These are phyloP conservation scores for Backusella circina DNA, from an alignment of 192 early-diverging fungal species.

Conservation along the genomic window DNA sequence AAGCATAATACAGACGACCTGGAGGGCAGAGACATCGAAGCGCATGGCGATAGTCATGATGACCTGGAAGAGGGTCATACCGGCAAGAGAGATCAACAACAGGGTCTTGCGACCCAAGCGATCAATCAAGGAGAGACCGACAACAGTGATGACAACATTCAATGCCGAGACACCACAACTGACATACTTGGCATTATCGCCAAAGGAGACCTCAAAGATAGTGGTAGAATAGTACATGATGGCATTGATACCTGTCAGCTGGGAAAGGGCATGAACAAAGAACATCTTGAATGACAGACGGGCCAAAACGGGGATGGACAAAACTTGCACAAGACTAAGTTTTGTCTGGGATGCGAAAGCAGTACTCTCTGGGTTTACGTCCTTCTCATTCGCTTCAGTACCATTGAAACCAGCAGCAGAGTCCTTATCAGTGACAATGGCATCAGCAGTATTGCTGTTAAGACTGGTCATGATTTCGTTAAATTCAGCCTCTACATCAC, in stretches of 20 bases:
- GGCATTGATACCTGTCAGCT: constrained; percentile 67
- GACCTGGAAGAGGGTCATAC: constrained; percentile 66
- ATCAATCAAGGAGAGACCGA: constrained; percentile 55
- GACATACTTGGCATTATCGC: constrained; percentile 47
- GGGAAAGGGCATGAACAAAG: constrained; percentile 47
- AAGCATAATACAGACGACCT: constrained; percentile 39
- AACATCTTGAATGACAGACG: constrained; percentile 53
- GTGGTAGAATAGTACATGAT: constrained; percentile 64
- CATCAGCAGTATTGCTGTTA: not conserved
- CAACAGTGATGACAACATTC: constrained; percentile 54
- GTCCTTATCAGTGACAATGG: not conserved
- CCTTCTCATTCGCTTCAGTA: not conserved
- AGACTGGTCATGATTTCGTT: constrained; percentile 38
- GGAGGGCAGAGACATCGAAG: constrained; percentile 14
- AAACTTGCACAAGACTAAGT: constrained; percentile 28
- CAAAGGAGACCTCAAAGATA: constrained; percentile 58
- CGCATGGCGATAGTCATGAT: constrained; percentile 36
- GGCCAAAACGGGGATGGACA: constrained; percentile 31
- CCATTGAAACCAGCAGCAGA: not conserved
- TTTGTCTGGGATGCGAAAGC: constrained; percentile 11
- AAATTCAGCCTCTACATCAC: constrained; percentile 58
- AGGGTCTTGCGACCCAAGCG: constrained; percentile 60
- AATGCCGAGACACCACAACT: constrained; percentile 53
- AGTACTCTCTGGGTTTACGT: not conserved
- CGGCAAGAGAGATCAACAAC: constrained; percentile 50